A percentile compares a stretch with the other conserved stretches of the same genome.
These are phyloP conservation scores for Calonectria naviculata DNA, from an alignment of 2,329 filamentous ascomycete species.

Conservation along the genomic window DNA sequence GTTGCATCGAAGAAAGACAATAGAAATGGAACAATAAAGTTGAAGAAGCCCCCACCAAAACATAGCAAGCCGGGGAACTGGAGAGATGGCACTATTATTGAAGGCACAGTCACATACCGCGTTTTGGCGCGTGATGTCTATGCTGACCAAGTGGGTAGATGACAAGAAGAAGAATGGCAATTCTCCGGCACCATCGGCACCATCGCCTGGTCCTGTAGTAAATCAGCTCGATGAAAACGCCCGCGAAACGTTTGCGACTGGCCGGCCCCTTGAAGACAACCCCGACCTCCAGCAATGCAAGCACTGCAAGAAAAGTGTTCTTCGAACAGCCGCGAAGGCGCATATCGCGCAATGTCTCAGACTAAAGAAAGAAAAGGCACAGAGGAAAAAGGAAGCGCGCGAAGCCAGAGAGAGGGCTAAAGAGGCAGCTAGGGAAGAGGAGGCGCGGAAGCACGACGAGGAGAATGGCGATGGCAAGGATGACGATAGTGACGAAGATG, in stretches of 20 bases:
- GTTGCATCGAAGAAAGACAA: conserved; percentile 67
- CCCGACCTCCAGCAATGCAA: conserved; percentile 89
- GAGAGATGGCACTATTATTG: conserved; percentile 73
- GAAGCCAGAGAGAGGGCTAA: conserved; percentile 76
- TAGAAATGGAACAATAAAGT: conserved; percentile 66
- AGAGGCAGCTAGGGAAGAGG: conserved; percentile 69
- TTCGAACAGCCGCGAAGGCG: conserved; percentile 78
- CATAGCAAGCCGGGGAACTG: conserved; percentile 76
- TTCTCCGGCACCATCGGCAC: conserved; percentile 53
- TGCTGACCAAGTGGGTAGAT: conserved; percentile 47
- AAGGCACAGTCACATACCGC: conserved; percentile 58
- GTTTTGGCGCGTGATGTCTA: conserved; percentile 7
- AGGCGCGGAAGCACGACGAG: conserved; percentile 63
- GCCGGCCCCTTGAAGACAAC: conserved; percentile 82
- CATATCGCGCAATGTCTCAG: conserved; percentile 88
- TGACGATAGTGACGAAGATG: conserved; percentile 58
- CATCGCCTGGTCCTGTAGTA: conserved; percentile 66
- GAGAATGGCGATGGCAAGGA: conserved; percentile 61
- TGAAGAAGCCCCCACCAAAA: conserved; percentile 73
- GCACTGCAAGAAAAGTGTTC: conserved; percentile 90
- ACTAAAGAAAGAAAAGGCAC: conserved; percentile 85
- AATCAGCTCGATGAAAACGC: conserved; percentile 81
- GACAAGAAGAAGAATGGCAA: conserved; percentile 65
- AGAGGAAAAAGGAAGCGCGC: conserved; percentile 79
- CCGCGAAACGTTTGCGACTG: conserved; percentile 83